Base-by-base conservation (phyloP, 495 filamentous ascomycete genomes). In the Collariella sp. region DNA sequence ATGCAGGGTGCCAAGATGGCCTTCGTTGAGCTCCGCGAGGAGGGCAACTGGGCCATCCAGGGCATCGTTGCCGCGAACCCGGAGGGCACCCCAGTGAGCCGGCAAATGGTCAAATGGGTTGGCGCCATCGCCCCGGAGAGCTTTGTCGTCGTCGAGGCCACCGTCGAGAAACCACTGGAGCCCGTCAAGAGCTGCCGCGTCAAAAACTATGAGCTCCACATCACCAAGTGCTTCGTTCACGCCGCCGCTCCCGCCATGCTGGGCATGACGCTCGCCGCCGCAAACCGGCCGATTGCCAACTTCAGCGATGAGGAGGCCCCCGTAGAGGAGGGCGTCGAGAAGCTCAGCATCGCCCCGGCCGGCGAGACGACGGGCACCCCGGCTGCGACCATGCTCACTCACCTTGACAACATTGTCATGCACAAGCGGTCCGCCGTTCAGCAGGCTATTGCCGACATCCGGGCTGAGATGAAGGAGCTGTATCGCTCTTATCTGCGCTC, bases 81-180 rank as follows among this genome's bases (percentile, higher is more conserved):
- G 53, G 78, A 68, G 68, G 57, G 74, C 74, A 36, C 78, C 74
- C 56, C 72, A 31, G 71, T 88, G 34, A 80, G 76, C 60, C 78
- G 77, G 59, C 91, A 91, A 74, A 98, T 98, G 94, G 88, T 94
- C 59, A 97, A 97, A 72, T 98, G 84, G 79, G 80, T 83, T 33
- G 81, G 80, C 46, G 79, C 76, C 41, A 74, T 97, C 61, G 87
- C 86, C 66, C 76, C 83, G 38, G 91, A 97, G 73, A 88, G 84
- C 55, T 87, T 87, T 52, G 85, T 96, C 18, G 70, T 83, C 49
- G 84, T 96, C 45, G 86, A 91, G 55, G 93, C 87, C 50, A 71
- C 79, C 13, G 84, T 96, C 11, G 79, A 89, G 76, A 84, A 86
- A 75, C 86, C 90, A 3, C 74, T 84, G 19, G 88, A 90, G 55